phyloP scores from a whole-genome alignment of 495 filamentous ascomycete species.

The Annulohypoxylon maeteangense region DNA sequence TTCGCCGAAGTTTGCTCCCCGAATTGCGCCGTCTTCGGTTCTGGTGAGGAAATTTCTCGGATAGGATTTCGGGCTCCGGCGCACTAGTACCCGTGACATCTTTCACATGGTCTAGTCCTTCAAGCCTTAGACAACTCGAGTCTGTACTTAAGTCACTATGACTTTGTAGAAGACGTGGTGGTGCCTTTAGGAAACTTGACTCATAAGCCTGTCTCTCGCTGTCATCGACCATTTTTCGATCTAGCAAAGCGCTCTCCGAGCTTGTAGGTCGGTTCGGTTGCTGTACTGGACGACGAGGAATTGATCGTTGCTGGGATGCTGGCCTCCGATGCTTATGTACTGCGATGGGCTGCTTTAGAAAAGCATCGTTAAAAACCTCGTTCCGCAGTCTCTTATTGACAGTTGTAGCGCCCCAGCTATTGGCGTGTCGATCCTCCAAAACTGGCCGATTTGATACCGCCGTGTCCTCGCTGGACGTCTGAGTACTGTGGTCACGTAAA shows the following conservation, averaged over 20 bases:
- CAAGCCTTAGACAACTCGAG: constrained; percentile 12
- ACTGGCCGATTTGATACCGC: constrained; percentile 48
- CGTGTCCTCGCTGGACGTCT: constrained; percentile 3
- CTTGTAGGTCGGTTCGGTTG: constrained; percentile 49
- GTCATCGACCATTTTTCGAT: constrained; percentile 14
- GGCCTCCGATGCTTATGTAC: constrained; percentile 68
- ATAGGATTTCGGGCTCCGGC: constrained; percentile 62
- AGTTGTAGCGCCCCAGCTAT: constrained; percentile 94
- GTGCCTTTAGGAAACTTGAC: constrained; percentile 14
- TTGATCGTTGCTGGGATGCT: constrained; percentile 64
- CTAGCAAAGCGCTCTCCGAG: constrained; percentile 25
- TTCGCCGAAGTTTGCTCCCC: constrained; percentile 77
- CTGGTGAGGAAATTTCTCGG: constrained; percentile 47
- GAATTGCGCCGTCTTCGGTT: constrained; percentile 76
- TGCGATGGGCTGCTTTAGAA: constrained; percentile 80
- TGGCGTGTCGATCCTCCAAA: constrained; percentile 62
- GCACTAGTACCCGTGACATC: constrained; percentile 66
- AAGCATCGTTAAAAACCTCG: constrained; percentile 94
- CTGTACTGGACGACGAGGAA: constrained; percentile 59
- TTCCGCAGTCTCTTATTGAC: constrained; percentile 89
- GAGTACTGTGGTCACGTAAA: constrained; percentile 18
- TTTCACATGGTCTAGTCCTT: constrained; percentile 46
- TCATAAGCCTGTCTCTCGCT: constrained; percentile 10
- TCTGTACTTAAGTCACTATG: constrained; percentile 48
- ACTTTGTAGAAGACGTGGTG: constrained; percentile 40